Conservation (phyloP, 495 filamentous ascomycete species). For the Cenococcum geophilum region DNA sequence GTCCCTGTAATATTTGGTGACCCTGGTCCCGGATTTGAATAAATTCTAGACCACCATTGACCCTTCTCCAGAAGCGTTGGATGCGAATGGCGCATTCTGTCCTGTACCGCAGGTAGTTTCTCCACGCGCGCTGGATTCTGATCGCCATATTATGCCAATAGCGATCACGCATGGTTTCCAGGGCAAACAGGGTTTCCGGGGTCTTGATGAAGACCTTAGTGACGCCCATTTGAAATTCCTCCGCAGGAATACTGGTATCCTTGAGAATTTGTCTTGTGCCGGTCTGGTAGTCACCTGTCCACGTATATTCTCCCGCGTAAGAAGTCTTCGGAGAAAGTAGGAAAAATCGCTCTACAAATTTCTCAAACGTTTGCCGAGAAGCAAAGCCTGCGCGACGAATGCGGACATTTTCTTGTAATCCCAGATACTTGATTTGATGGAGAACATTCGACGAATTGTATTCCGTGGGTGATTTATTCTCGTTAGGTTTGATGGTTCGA, state of each 20-base stretch:
- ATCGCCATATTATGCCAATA: conserved; percentile 99
- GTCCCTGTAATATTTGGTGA: conserved; percentile 71
- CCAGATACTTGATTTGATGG: conserved; percentile 99
- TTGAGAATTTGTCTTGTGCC: conserved; percentile 93
- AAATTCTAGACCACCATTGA: conserved; percentile 79
- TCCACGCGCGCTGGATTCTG: conserved; percentile 93
- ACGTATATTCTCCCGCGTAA: conserved; percentile 96
- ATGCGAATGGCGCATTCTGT: conserved; percentile 90
- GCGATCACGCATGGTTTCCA: conserved; percentile 94
- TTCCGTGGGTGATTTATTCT: conserved; percentile 90
- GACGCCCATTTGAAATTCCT: conserved; percentile 96
- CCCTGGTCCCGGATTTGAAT: conserved; percentile 83
- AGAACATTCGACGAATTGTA: conserved; percentile 88
- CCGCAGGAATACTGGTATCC: conserved; percentile 87
- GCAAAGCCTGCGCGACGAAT: conserved; percentile 96
- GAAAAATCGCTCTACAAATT: conserved; percentile 97
- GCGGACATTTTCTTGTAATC: conserved; percentile 96
- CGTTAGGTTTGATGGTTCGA: conserved; percentile 98
- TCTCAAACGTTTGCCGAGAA: conserved; percentile 95
- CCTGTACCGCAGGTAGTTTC: conserved; percentile 88
- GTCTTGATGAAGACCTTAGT: conserved; percentile 99
- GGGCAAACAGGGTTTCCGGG: conserved; percentile 91
- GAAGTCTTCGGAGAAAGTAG: conserved; percentile 89
- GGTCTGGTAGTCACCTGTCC: conserved; percentile 77
- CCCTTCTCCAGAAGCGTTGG: conserved; percentile 90